phyloP scores from a whole-genome alignment of 495 filamentous ascomycete species.

The Penicillium goetzii region DNA sequence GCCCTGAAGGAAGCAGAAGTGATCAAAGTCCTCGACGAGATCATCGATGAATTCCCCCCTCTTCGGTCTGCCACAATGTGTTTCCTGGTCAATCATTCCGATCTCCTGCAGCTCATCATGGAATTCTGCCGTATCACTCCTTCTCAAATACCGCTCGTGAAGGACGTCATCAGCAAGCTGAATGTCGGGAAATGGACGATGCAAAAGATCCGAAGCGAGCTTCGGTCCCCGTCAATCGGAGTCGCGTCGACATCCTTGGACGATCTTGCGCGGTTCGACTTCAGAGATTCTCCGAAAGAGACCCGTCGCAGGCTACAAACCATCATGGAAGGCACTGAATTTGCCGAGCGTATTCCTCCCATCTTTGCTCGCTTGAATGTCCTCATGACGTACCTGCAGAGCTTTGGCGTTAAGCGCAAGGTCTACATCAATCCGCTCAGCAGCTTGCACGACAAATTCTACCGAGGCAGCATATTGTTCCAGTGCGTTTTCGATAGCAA shows the following conservation, averaged over 20 bases:
- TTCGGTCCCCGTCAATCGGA: slow-evolving; percentile 76
- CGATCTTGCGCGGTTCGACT: slow-evolving; percentile 89
- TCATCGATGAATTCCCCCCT: slow-evolving; percentile 79
- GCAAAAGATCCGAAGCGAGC: slow-evolving; percentile 81
- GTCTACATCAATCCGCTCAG: slow-evolving; percentile 84
- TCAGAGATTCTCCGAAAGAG: slow-evolving; percentile 77
- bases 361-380: slow-evolving; percentile 79
- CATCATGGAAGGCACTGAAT: slow-evolving; percentile 73
- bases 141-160: slow-evolving; percentile 68
- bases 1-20: slow-evolving; percentile 92
- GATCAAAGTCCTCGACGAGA: slow-evolving; percentile 92
- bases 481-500: slow-evolving; percentile 90
- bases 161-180: slow-evolving; percentile 85
- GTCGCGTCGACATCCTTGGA: slow-evolving; percentile 89
- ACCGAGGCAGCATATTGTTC: slow-evolving; percentile 84
- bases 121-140: slow-evolving; percentile 80
- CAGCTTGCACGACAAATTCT: slow-evolving; percentile 92
- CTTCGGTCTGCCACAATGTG: slow-evolving; percentile 74
- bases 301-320: slow-evolving; percentile 70
- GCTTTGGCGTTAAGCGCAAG: slow-evolving; percentile 74
- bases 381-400: slow-evolving; percentile 73
- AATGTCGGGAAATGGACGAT: slow-evolving; percentile 83
- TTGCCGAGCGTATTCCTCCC: slow-evolving; percentile 65
- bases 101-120: slow-evolving; percentile 80
- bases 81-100: slow-evolving; percentile 90